These are phyloP conservation scores for Populus hybrid DNA, from an alignment of 441 rosid species.

Conservation along the genomic window DNA sequence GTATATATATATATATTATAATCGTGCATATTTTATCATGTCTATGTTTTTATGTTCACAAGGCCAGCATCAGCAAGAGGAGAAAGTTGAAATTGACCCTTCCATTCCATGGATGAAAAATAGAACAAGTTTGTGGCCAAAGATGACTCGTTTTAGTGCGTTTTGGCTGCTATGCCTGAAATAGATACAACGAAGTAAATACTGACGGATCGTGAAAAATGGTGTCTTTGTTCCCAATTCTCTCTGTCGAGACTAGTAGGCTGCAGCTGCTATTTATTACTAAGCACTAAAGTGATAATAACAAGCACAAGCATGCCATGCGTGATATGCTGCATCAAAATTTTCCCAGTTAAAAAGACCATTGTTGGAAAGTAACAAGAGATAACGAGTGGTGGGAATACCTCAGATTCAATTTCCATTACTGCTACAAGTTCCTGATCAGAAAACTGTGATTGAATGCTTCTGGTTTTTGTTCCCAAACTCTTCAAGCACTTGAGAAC, in stretches of 20 bases:
- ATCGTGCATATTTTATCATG: not conserved
- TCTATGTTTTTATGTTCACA: not conserved
- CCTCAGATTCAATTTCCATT: conserved; percentile 40
- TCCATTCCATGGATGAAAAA: not conserved
- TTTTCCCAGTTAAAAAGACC: not conserved
- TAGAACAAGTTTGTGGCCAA: not conserved
- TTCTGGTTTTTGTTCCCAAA: conserved; percentile 28
- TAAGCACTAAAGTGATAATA: too few species aligned
- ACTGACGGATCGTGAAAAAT: not conserved
- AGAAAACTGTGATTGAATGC: conserved; percentile 39
- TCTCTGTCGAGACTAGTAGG: not conserved
- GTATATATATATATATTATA: too few species aligned
- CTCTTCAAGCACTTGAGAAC: conserved; percentile 40
- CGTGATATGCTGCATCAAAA: not conserved
- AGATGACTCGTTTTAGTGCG: not conserved
- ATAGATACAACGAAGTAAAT: not conserved
- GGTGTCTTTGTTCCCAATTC: not conserved
- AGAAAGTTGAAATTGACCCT: not conserved
- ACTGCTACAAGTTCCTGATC: conserved; percentile 28
- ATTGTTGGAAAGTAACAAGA: not conserved
- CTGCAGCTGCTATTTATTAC: not conserved
- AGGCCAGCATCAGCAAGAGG: not conserved
- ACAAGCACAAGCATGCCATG: not conserved
- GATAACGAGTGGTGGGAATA: not conserved
- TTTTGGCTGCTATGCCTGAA: not conserved